A percentile compares a stretch with the other conserved stretches of the same genome.
These are phyloP conservation scores for Pseudoscleropodium purum DNA, from an alignment of 225 moss, liverwort and hornwort genomes.

Conservation along the genomic window DNA sequence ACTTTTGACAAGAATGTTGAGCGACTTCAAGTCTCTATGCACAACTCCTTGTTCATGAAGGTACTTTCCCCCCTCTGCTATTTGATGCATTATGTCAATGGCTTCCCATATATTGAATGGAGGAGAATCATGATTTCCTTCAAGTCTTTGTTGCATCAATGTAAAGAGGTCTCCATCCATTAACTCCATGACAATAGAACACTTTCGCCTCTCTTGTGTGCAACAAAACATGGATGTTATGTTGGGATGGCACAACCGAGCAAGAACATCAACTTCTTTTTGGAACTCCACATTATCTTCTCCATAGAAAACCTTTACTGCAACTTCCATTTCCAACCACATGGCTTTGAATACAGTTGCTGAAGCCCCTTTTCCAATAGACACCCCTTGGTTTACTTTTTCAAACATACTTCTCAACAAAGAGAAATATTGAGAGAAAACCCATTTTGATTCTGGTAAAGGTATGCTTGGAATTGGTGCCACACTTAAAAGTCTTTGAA, in stretches of 20 bases:
- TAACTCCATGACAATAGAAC: neutral
- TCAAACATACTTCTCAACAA: no score
- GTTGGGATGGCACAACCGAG: neutral
- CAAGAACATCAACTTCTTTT: neutral
- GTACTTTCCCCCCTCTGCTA: neutral
- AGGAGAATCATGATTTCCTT: accelerated
- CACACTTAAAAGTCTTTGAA: neutral
- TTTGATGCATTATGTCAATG: neutral
- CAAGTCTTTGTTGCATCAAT: neutral
- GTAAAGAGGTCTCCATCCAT: neutral
- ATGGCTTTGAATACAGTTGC: neutral
- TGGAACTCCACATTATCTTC: accelerated
- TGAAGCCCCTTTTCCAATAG: neutral
- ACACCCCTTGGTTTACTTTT: neutral
- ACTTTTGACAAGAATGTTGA: neutral
- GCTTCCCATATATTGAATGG: neutral
- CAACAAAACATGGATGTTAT: neutral
- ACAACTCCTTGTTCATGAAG: neutral
- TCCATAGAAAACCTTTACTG: neutral
- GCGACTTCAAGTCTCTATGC: neutral
- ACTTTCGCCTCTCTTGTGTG: neutral
- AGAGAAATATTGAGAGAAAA: neutral
- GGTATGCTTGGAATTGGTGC: neutral
- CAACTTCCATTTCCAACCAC: neutral
- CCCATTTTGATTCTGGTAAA: neutral